Evolutionary conservation across 306 rosid species (phyloP).

Genomic region (Cercis canadensis): DNA sequence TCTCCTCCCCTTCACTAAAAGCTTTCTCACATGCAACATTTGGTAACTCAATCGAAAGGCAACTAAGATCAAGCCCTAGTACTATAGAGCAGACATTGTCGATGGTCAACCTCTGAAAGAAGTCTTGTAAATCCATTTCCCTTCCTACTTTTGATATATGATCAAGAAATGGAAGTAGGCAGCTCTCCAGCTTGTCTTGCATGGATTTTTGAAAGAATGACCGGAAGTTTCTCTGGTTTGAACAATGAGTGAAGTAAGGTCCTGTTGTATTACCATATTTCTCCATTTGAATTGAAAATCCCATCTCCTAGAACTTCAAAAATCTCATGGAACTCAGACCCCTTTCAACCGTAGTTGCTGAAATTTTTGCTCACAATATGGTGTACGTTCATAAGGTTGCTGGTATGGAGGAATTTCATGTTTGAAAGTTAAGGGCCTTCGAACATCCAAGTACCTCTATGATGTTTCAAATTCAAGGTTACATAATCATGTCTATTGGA

Average conservation of each 20-base stretch:
- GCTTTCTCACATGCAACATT: slow-evolving; percentile 28
- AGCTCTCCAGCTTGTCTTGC: background rate
- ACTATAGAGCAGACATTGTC: slow-evolving; percentile 30
- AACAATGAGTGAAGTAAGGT: background rate
- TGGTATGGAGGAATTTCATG: no score
- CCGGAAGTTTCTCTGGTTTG: background rate
- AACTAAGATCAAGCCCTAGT: slow-evolving; percentile 31
- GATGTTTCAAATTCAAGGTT: no score
- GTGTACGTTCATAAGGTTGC: no score
- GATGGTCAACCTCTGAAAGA: slow-evolving; percentile 37
- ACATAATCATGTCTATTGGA: no score
- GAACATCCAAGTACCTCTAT: no score
- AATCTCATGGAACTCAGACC: slow-evolving; percentile 18
- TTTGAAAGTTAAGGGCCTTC: no score
- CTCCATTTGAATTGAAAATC: slow-evolving; percentile 25
- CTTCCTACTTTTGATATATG: background rate
- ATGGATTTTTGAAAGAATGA: background rate
- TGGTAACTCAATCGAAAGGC: slow-evolving; percentile 31
- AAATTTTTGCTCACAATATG: slow-evolving; percentile 26
- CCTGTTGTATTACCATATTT: slow-evolving; percentile 19
- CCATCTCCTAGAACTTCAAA: slow-evolving; percentile 40
- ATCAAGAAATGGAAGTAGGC: slow-evolving; percentile 22
- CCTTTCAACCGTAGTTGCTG: slow-evolving; percentile 24
- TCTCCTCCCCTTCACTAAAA: slow-evolving; percentile 7
- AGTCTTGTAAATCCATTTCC: slow-evolving; percentile 34